Base-by-base conservation (phyloP, 768 basidiomycete species). In the Leccinum barrowsii region DNA sequence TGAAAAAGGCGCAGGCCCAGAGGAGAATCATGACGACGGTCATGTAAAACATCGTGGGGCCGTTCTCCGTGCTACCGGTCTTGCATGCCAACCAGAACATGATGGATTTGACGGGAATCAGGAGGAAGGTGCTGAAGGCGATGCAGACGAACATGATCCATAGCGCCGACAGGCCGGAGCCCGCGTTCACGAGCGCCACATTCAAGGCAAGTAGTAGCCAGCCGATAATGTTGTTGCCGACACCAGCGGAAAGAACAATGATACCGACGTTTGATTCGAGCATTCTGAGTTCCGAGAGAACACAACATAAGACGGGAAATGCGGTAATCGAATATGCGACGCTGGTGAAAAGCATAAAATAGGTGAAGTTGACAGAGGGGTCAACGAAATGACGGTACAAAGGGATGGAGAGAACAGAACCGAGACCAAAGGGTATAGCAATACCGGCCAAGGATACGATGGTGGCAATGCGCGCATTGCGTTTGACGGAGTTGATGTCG, bases 281-380 rank as follows among this genome's bases (percentile, higher is more conserved):
- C 3, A 99, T 77, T 73, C 94, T 94, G 56, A 96, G 83, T 69
- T 97, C 94, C 2, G 89, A 89, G 50, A 97, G 77, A 73, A 97
- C 90, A 61, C 94, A 81, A 73, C 90, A 92, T 11, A 94, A 78
- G 2, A 94, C 87, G 1, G 92, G 91, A 61, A 93, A 91, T 0
- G 90, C 91, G 0, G 90, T 92, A 66, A 93, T 93, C 5, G 89
- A 87, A 75, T 87, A 94, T 1, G 94, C 93, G 22, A 95, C 92
- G 13, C 92, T 93, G 8, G 90, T 85, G 74, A 98, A 98, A 40
- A 99, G 84, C 83, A 97, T 86, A 73, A 98, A 98, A 70, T 96
- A 80, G 0, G 90, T 87, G 72, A 94, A 96, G 53, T 85, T 79
- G 51, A 87, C 80, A 46, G 74, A 77, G 1, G 76, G 71, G 66